These are phyloP conservation scores for Colletotrichum aenigma DNA, from an alignment of 2,329 filamentous ascomycete genomes.

Conservation along the genomic window DNA sequence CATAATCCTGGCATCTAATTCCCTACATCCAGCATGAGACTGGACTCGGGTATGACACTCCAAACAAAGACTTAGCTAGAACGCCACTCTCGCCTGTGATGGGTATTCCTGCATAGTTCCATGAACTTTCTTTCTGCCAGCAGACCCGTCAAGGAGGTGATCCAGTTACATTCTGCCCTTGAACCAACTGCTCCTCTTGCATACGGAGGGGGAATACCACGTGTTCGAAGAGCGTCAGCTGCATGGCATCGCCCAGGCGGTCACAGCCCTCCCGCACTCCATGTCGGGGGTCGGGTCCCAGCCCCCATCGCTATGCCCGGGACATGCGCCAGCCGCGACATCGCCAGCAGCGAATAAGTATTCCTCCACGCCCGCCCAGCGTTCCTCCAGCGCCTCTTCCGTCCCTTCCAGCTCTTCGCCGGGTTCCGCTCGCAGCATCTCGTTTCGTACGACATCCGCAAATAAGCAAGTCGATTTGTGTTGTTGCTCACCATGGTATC, in stretches of 20 bases:
- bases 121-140: background rate
- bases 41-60: background rate
- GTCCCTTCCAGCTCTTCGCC: background rate
- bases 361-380: background rate
- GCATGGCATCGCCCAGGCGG: background rate
- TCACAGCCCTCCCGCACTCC: background rate
- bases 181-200: background rate
- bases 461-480: background rate
- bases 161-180: background rate
- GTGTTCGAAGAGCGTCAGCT: background rate
- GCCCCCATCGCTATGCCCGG: background rate
- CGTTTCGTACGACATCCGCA: background rate
- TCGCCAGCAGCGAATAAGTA: conserved; percentile 6
- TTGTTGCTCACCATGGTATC: background rate
- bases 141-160: background rate
- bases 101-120: background rate
- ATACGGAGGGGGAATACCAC: background rate
- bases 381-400: background rate
- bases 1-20: background rate
- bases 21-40: background rate
- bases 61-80: background rate
- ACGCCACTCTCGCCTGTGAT: background rate
- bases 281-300: background rate
- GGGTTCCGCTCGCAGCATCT: background rate
- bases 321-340: background rate